Conservation (phyloP, 805 yeast species). For the Candida schatavii region DNA sequence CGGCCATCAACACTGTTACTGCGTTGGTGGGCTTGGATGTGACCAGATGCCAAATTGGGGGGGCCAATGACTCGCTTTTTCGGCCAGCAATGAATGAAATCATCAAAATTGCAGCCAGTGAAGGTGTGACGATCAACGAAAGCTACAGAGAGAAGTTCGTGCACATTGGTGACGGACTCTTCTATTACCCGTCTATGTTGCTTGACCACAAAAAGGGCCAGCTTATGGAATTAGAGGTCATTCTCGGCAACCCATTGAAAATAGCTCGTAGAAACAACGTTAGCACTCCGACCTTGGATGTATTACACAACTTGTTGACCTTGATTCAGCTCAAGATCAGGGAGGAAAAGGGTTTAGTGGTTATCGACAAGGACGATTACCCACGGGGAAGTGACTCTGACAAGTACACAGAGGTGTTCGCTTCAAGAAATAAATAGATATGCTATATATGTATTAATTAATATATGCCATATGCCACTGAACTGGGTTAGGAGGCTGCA, state of each 20-base stretch:
- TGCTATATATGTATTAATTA: no score
- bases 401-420: slow-evolving; percentile 17
- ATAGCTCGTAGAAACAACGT: slow-evolving; percentile 39
- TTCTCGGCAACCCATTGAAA: slow-evolving; percentile 37
- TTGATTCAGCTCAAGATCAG: slow-evolving; percentile 60
- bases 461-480: no score
- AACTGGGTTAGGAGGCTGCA: no score
- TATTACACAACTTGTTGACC: slow-evolving; percentile 57
- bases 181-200: slow-evolving; percentile 42
- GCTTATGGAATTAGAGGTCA: slow-evolving; percentile 38
- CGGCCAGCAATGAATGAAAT: slow-evolving; percentile 70
- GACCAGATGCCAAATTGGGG: slow-evolving; percentile 32
- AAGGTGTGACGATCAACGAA: slow-evolving; percentile 54
- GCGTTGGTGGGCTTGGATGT: slow-evolving; percentile 34
- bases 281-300: slow-evolving; percentile 54
- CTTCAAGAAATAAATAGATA: no score
- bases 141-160: slow-evolving; percentile 49
- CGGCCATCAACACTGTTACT: slow-evolving; percentile 34
- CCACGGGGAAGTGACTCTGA: slow-evolving; percentile 14
- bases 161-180: slow-evolving; percentile 46
- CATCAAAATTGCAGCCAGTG: slow-evolving; percentile 62
- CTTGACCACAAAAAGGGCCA: slow-evolving; percentile 36
- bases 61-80: slow-evolving; percentile 28
- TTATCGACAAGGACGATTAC: slow-evolving; percentile 22
- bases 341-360: slow-evolving; percentile 49